Evolutionary conservation across 257 asterid species (phyloP), one percentile per base, ranked within the genome.

Genomic region (Solanum tacnaense): DNA sequence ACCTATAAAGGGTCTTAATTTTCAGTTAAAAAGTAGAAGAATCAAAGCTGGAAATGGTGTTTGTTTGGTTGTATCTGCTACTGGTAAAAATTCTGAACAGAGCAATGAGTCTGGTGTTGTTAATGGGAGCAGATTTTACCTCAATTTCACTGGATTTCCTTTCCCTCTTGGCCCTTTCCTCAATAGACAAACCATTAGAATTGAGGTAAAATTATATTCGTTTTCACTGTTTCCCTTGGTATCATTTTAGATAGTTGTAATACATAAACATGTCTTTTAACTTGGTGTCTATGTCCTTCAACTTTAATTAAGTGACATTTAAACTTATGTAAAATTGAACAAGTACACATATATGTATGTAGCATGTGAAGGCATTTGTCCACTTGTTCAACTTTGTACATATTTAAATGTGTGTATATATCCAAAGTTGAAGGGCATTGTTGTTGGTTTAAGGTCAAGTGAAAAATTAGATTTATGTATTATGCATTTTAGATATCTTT

Each of bases 141-240:
- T 96, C 89, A 97, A 96, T 85, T 90, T 97, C 89, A 96, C 98
- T 23, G 99, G 98, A 1, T 97, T 97, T 58, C 99, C 99, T 5
- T 97, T 97, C 85, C 99, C 98, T 84, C 98, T 97, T 32, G 99
- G 99, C 8, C 99, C 99, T 81, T 97, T 97, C 75, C 96, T 97
- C 91, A 96, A 97, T 84, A 94, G 98, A 87, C 95, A 91, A 73
- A 97, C 98, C 4, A 67, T 92, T 21, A 95, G 96, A 92, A 93
- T 94, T 79, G 98, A 96, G 98, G 98, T 94, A 76, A 89, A 92
- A 9, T 72, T 32, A 4, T 6, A 2, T 9, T 73, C 8, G 20
- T 15, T 71, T 7, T 36, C 35, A 32, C 8, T 72, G n/a, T 2
- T 9, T 73, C 44, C 41, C 18, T 72, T 34, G 79, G 15, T 72